Conservation (phyloP, 2,329 filamentous ascomycete species). For the Elsinoe perseae region DNA sequence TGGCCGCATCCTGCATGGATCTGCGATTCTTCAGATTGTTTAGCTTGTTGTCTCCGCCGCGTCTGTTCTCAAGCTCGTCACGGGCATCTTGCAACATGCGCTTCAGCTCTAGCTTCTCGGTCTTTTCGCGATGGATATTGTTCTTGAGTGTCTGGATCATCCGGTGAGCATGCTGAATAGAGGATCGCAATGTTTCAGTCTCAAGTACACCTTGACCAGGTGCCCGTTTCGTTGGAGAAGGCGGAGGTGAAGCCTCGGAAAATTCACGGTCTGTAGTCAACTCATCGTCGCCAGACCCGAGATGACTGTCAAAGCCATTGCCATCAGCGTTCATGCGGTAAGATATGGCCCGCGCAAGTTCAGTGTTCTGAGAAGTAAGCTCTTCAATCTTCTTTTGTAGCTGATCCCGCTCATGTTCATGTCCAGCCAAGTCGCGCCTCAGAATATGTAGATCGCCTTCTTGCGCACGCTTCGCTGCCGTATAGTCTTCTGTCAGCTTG, state of each 20-base stretch:
- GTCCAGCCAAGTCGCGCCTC: conserved; percentile 69
- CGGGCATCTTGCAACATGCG: conserved; percentile 91
- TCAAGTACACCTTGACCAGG: conserved; percentile 89
- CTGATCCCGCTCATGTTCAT: conserved; percentile 68
- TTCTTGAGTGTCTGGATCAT: conserved; percentile 95
- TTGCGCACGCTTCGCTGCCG: conserved; percentile 67
- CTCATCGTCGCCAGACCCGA: conserved; percentile 56
- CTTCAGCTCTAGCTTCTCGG: conserved; percentile 91
- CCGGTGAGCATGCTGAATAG: conserved; percentile 84
- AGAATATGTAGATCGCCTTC: conserved; percentile 81
- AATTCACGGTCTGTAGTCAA: conserved; percentile 49
- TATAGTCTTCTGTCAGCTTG: conserved; percentile 74
- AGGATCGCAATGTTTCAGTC: conserved; percentile 89
- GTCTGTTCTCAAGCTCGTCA: conserved; percentile 73
- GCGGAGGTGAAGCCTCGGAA: conserved; percentile 82
- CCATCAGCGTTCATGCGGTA: conserved; percentile 48
- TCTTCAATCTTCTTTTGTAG: conserved; percentile 85
- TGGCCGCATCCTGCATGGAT: conserved; percentile 49
- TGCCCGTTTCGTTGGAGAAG: conserved; percentile 84
- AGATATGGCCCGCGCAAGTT: conserved; percentile 77
- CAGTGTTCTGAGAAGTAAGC: conserved; percentile 78
- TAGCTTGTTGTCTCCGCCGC: conserved; percentile 45
- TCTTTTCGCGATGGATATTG: conserved; percentile 95
- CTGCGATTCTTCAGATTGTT: conserved; percentile 49
- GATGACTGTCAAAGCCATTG: conserved; percentile 31